These are phyloP conservation scores for Trypanosoma vivax DNA, from an alignment of 208 protist species.

Conservation along the genomic window DNA sequence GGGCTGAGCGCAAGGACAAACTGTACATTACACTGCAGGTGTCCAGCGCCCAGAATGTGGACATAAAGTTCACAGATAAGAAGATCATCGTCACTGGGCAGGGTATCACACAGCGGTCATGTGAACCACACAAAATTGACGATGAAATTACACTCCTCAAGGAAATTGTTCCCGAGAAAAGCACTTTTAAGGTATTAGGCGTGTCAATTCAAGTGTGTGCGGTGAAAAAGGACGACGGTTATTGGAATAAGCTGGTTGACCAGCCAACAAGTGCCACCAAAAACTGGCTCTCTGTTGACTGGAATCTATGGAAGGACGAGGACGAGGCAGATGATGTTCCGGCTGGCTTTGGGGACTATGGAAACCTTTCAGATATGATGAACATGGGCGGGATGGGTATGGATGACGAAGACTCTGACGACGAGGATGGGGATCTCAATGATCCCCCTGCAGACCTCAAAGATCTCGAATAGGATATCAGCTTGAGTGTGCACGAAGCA, in stretches of 20 bases:
- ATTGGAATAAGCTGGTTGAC: conserved; percentile 80
- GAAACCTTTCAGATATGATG: conserved; percentile 68
- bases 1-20: conserved; percentile 83
- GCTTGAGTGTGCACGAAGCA: background rate
- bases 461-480: conserved; percentile 46
- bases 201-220: conserved; percentile 82
- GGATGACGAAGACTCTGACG: conserved; percentile 38
- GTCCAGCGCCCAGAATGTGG: conserved; percentile 61
- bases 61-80: conserved; percentile 77
- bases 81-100: conserved; percentile 58
- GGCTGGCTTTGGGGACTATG: conserved; percentile 76
- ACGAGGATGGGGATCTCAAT: conserved; percentile 49
- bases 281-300: conserved; percentile 82
- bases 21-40: conserved; percentile 85
- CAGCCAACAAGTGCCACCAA: conserved; percentile 66
- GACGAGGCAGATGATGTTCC: conserved; percentile 72
- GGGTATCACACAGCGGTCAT: conserved; percentile 61
- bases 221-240: conserved; percentile 82
- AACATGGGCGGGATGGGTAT: conserved; percentile 49
- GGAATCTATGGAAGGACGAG: conserved; percentile 91
- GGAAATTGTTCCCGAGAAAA: conserved; percentile 70
- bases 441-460: conserved; percentile 33
- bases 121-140: conserved; percentile 54
- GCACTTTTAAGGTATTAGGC: conserved; percentile 84
- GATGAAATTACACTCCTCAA: conserved; percentile 69